These are phyloP conservation scores for Striga hermonthica DNA, from an alignment of 305 asterid species.

Conservation along the genomic window DNA sequence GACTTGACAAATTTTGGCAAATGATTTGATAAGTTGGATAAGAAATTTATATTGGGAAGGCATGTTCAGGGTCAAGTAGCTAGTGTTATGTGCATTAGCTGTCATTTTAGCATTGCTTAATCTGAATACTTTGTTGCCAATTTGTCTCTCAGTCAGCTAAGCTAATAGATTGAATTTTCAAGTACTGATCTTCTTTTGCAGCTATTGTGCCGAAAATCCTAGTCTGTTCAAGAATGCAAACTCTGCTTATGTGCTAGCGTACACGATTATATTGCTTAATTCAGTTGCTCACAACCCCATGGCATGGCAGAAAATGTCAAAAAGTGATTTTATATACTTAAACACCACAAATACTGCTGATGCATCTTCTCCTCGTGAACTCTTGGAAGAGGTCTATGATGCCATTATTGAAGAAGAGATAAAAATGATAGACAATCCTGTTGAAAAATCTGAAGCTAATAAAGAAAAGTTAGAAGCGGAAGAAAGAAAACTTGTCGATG, in stretches of 20 bases:
- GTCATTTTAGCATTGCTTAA: slow-evolving; percentile 1
- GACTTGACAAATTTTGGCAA: not conserved
- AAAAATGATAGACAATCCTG: slow-evolving; percentile 69
- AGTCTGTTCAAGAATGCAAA: slow-evolving; percentile 90
- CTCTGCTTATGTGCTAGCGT: slow-evolving; percentile 91
- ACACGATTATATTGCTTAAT: slow-evolving; percentile 85
- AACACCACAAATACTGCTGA: slow-evolving; percentile 61
- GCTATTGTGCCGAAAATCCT: slow-evolving; percentile 89
- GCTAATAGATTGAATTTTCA: slow-evolving; percentile 24
- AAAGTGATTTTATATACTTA: slow-evolving; percentile 73
- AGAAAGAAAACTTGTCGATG: slow-evolving; percentile 61
- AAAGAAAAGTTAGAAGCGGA: slow-evolving; percentile 59
- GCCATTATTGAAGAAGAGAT: slow-evolving; percentile 84
- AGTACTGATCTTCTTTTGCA: slow-evolving; percentile 43
- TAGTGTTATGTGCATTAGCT: not conserved
- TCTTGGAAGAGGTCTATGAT: slow-evolving; percentile 89
- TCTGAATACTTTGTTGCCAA: not conserved
- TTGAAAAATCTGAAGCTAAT: slow-evolving; percentile 44
- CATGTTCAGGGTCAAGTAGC: not conserved
- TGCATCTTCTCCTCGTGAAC: slow-evolving; percentile 75
- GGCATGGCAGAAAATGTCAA: slow-evolving; percentile 87
- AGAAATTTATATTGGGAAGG: not conserved
- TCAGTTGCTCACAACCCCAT: slow-evolving; percentile 87
- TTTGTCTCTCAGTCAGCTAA: slow-evolving; percentile 11
- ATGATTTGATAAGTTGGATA: not conserved